Conservation (phyloP, 768 basidiomycete species). For the Xerocomellus dryophilus region DNA sequence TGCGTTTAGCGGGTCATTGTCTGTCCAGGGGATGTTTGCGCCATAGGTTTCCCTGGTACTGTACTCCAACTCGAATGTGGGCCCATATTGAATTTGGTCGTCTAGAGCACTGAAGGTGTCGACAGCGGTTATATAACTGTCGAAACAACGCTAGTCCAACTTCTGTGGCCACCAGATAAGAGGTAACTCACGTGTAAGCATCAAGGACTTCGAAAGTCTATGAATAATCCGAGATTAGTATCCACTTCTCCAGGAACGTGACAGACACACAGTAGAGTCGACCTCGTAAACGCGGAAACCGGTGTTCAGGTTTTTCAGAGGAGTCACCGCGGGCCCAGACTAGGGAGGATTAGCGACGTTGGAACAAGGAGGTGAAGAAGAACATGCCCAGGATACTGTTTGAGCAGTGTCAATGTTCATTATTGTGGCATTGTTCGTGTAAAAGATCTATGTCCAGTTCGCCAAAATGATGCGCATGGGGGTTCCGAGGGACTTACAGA, state of each 20-base stretch:
- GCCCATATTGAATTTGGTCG: constrained; percentile 52
- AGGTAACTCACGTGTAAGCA: constrained; percentile 61
- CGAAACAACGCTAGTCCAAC: not conserved
- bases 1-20: constrained; percentile 68
- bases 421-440: constrained; percentile 65
- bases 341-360: constrained; percentile 25
- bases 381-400: constrained; percentile 48
- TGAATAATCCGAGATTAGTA: constrained; percentile 1
- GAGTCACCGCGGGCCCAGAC: constrained; percentile 71
- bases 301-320: constrained; percentile 67
- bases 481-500: constrained; percentile 40
- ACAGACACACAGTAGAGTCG: constrained; percentile 50
- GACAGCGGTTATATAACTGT: constrained; percentile 66
- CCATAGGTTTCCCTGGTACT: constrained; percentile 69
- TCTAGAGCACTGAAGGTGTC: constrained; percentile 57
- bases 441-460: constrained; percentile 51
- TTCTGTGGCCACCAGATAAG: not conserved
- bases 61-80: constrained; percentile 63
- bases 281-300: constrained; percentile 57
- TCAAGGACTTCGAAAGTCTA: constrained; percentile 78
- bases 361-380: constrained; percentile 2
- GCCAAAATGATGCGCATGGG: not conserved
- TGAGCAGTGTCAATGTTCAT: constrained; percentile 56
- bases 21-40: constrained; percentile 49
- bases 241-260: not conserved